Evolutionary conservation across 2,329 filamentous ascomycete species (phyloP), one percentile per base, ranked within the genome.

Genomic region (Hypomyces rosellus): DNA sequence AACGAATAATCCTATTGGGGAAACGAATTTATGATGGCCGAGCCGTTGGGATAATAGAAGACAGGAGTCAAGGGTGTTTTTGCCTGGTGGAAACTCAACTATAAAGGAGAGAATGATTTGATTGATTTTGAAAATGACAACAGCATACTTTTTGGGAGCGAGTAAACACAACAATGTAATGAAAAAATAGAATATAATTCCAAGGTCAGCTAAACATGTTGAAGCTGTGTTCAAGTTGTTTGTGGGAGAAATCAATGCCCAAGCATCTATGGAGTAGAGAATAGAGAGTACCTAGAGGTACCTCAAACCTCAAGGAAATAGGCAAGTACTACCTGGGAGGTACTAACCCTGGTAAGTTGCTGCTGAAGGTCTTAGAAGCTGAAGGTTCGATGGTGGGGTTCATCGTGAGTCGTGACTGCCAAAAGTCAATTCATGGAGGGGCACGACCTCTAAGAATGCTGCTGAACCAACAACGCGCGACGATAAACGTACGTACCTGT

Each of bases 351-450:
- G 25, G 16, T 38, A 38, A n/a, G 16, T 38, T 38, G 16, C 6
- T 38, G 14, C 14, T 38, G 18, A 15, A 42, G 16, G 16, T 20
- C 20, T 42, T 42, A 14, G 15, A 22, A 16, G 18, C 15, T 42
- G 6, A 6, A n/a, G 16, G 36, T n/a, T 4, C 36, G 14, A 38
- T 38, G 40, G 40, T 42, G 40, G 40, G 40, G 40, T 42, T 20
- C 13, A 42, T 42, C 12, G 25, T 30, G 25, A 38, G 12, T 38
- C 16, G 36, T 40, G 8, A 7, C 38, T 37, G 33, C 44, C 37
- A 22, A n/a, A 36, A 20, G 44, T 30, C 33, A 37, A 13, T 18
- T 30, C 25, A 15, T 50, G 37, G 48, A 50, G 48, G 48, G 48
- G 48, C 48, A 30, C 25, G 6, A 11, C 9, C 25, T 30, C 25